Base-by-base conservation (phyloP, 192 early-diverging fungal species). In the Spinellus fusiger region DNA sequence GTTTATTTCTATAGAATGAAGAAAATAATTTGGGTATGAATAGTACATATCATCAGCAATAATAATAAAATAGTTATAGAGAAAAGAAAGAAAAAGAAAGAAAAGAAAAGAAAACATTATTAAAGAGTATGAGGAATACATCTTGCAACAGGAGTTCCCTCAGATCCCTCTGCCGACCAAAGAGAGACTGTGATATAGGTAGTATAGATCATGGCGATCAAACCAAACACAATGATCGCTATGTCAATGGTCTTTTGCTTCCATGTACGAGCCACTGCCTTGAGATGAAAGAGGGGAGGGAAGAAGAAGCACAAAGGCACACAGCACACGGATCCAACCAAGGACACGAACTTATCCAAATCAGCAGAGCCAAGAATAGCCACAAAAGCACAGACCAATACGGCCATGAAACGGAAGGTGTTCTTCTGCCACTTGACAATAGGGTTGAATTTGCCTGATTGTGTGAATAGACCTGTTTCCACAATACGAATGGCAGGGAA, bases 401-500 rank as follows among this genome's bases (percentile, higher is more conserved):
- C 83, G 52, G 89, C 71, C 48, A 82, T 49, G 16, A 83, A 69
- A 20, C 95, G 80, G 77, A 89, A 91, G 57, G 82, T 59, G 68
- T 95, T 98, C 75, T 91, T 89, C 61, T 87, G 84, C 89, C 84
- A 86, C 73, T 98, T 95, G 65, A 95, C 88, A 23, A 83, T 54
- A 12, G 58, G 76, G 59, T 84, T 84, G 62, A 78, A 71, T 69
- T 95, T 95, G 52, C 95, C 95, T 22, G 87, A 89, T 64, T 83
- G 75, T 8, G 84, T 74, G 55, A 95, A 95, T n/a, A 95, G 46
- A 16, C 82, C 91, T 35, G 84, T 86, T 64, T 98, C 93, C 57
- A 87, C 87, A 66, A 98, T 98, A 57, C 92, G 87, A 61, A 95
- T 92, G 7, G 92, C 89, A 0, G 95, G 94, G 74, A 96, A 98